Conservation (phyloP, 305 asterid genomes). For the Solanum hybrid region DNA sequence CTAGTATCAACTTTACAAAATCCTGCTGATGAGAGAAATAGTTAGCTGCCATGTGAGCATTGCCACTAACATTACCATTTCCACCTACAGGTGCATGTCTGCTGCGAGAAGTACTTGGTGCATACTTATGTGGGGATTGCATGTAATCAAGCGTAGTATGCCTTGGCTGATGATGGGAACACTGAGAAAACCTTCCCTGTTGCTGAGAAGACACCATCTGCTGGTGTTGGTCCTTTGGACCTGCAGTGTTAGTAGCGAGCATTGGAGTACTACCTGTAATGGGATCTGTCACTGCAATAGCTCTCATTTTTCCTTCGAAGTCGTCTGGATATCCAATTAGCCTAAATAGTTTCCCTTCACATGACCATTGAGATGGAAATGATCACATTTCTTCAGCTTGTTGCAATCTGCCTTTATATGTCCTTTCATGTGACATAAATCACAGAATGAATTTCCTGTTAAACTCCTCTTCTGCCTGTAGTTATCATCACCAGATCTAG, state of each 20-base stretch:
- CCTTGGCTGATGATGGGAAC: background rate
- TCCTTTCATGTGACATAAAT: background rate
- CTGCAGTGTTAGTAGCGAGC: background rate
- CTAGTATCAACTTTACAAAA: background rate
- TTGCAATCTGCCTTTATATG: background rate
- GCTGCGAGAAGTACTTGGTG: background rate
- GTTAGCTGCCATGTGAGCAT: background rate
- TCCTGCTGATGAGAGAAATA: background rate
- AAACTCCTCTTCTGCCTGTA: background rate
- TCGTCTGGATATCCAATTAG: background rate
- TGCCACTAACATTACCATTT: background rate
- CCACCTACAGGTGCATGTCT: background rate
- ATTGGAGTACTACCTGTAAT: background rate
- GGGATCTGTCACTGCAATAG: background rate
- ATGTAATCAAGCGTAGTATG: background rate
- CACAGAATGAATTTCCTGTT: background rate
- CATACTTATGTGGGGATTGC: background rate
- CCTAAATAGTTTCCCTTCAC: background rate
- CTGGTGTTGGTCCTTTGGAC: background rate
- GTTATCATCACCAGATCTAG: background rate
- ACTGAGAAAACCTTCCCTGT: background rate
- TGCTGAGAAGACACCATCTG: background rate
- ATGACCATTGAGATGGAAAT: background rate
- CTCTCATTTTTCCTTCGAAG: background rate
- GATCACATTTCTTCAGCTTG: background rate